phyloP scores from a whole-genome alignment of 2,329 filamentous ascomycete genomes.

The Curvularia hawaiiensis region DNA sequence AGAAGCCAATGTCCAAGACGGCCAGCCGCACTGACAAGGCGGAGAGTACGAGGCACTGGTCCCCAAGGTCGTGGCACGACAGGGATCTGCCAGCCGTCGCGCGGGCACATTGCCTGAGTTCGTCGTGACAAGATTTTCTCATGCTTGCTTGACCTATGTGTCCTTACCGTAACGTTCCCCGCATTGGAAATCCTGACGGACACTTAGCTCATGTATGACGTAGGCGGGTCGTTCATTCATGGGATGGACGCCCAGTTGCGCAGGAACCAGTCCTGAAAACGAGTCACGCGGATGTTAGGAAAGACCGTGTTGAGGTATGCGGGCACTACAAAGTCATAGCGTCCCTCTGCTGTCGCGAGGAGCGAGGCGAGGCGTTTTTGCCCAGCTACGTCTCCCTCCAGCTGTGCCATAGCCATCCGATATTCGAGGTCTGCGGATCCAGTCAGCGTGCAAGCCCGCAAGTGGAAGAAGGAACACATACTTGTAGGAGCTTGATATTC shows the following conservation, averaged over 20 bases:
- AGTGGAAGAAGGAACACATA: constrained; percentile 3
- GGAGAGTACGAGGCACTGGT: background rate
- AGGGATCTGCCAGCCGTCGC: background rate
- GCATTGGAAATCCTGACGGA: background rate
- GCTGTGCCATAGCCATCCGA: constrained; percentile 51
- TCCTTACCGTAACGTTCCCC: background rate
- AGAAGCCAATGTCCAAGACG: background rate
- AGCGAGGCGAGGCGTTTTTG: constrained; percentile 61
- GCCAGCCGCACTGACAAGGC: background rate
- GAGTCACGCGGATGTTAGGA: constrained; percentile 43
- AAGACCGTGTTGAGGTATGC: constrained; percentile 61
- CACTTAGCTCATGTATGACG: constrained; percentile 5
- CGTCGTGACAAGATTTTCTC: background rate
- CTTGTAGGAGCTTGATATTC: constrained; percentile 55
- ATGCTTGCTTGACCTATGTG: background rate
- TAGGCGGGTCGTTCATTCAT: constrained; percentile 12
- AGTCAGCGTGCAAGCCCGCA: background rate
- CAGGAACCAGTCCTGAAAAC: constrained; percentile 49
- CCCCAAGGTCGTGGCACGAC: background rate
- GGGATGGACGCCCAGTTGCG: constrained; percentile 43
- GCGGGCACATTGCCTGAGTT: background rate
- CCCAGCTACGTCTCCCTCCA: constrained; percentile 38
- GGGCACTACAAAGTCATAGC: constrained; percentile 66
- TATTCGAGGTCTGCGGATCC: constrained; percentile 49
- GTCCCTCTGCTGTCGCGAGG: constrained; percentile 69